A percentile compares a stretch with the other conserved stretches of the same genome.
Evolutionary conservation across 352 stramenopile genomes (phyloP).

Genomic region (Blastocystis sp.): DNA sequence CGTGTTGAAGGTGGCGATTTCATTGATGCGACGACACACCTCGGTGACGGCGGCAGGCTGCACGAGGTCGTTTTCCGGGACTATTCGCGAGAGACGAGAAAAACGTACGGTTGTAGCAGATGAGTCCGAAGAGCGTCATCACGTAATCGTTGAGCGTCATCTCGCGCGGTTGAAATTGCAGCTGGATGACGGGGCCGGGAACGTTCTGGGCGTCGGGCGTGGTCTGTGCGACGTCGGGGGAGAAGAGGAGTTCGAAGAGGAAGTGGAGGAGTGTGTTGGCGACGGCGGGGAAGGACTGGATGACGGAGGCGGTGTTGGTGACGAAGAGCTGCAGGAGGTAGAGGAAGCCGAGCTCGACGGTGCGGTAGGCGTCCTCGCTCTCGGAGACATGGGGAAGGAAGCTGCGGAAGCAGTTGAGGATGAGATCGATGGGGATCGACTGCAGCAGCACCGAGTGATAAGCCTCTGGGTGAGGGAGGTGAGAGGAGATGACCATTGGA

Average conservation of each 20-base stretch:
- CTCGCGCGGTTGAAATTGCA: not conserved
- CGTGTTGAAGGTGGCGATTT: not conserved
- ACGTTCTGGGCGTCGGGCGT: not conserved
- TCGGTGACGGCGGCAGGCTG: not conserved
- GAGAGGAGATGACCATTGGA: not conserved
- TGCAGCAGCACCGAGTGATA: not conserved
- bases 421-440: not conserved
- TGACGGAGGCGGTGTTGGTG: not conserved
- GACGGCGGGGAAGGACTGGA: not conserved
- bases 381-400: not conserved
- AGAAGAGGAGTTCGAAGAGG: conserved; percentile 34
- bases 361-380: not conserved
- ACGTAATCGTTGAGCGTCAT: conserved; percentile 36
- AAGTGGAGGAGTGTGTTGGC: conserved; percentile 6
- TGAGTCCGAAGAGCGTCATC: conserved; percentile 36
- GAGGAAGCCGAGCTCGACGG: conserved; percentile 38
- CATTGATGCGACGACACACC: not conserved
- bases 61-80: not conserved
- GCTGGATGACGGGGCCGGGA: not conserved
- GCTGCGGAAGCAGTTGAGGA: not conserved
- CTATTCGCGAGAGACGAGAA: not conserved
- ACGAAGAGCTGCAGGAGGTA: conserved; percentile 29
- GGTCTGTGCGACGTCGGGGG: not conserved
- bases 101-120: conserved; percentile 45
- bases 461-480: not conserved